Base-by-base conservation (phyloP, 345 rosid genomes). In the Salix caprea region DNA sequence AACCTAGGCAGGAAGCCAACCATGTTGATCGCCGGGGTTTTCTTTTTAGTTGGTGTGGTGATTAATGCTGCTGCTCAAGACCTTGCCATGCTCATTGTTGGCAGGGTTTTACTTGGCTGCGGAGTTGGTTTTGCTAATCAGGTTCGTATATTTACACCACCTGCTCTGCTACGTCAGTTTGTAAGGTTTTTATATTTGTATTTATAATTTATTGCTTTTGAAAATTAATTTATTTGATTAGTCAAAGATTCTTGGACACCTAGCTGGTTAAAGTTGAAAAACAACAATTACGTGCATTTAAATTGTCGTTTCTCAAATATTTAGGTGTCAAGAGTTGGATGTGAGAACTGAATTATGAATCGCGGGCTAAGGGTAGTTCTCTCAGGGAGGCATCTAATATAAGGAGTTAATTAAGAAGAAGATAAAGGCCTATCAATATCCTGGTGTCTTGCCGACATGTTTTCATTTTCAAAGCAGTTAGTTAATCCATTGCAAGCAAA, bases 81-180 rank as follows among this genome's bases (percentile, higher is more conserved):
- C 82, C 86, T 95, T 23, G 89, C 96, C 73, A 93, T 93, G 98
- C 98, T 95, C 79, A 95, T 95, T 71, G 77, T 89, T 36, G 99
- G 98, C 8, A 78, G 99, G 82, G 88, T 95, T 40, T 84, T 95
- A 52, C 94, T 95, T 15, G 98, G 98, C 46, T 93, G 97, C 80
- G 99, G 99, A 0, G 96, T 93, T 69, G 98, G 99, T 19, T 95
- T 95, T 18, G 98, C 93, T 65, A 93, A 95, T 79, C 99, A 95
- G 91, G 93, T 91, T 58, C 16, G 40, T 76, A 36, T 26, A 4
- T 62, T 7, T 61, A 5, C 12, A n/a, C 64, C 64, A 23, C 3
- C 28, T n/a, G 15, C 28, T 11, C 14, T 58, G 4, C 28, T 11
- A 10, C 13, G 11, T 58, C 13, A n/a, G 24, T 58, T 23, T 23